Evolutionary conservation across 2,329 filamentous ascomycete genomes (phyloP), one percentile per base, ranked within the genome.

Genomic region (Aspergillus felis): DNA sequence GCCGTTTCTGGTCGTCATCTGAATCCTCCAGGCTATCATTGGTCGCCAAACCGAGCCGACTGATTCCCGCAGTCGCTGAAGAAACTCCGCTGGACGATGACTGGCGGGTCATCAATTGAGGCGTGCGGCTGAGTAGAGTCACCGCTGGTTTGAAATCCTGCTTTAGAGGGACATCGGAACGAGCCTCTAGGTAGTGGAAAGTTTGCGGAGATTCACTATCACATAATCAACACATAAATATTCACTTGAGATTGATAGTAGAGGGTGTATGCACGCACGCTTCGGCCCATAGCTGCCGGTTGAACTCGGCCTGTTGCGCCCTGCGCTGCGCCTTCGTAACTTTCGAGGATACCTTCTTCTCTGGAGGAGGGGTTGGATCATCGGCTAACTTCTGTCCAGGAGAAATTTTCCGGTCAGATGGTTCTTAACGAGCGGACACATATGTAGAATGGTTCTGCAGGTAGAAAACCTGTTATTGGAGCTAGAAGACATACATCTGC

Each of bases 281-380:
- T 69, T 91, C 87, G 69, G 94, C 86, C 93, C 93, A 97, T 56
- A 97, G 77, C 73, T 89, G 89, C 67, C 87, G 86, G 72, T 97
- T 96, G 54, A 87, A 83, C 72, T 96, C 91, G 28, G 84, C 85
- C 72, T 97, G 93, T 71, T 88, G 84, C 12, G 89, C 90, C 61
- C 89, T 81, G 46, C 88, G 86, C 75, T 97, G 89, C 3, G 90
- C 86, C 69, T 89, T 92, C 63, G 85, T 87, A 58, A 91, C 72
- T 64, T 84, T 85, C 24, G 75, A 74, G 10, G 77, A 77, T 50
- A 76, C 65, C 64, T 78, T 79, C 64, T 78, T 78, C 54, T 74
- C 74, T 29, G 73, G 47, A 74, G 74, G 49, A 72, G 72, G 64
- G 76, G 74, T 20, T 73, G 69, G 52, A 67, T 67, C 38, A 68